Evolutionary conservation across 176 grass and related monocot species (phyloP), one percentile per base, ranked within the genome.

Genomic region (Raddia distichophylla): DNA sequence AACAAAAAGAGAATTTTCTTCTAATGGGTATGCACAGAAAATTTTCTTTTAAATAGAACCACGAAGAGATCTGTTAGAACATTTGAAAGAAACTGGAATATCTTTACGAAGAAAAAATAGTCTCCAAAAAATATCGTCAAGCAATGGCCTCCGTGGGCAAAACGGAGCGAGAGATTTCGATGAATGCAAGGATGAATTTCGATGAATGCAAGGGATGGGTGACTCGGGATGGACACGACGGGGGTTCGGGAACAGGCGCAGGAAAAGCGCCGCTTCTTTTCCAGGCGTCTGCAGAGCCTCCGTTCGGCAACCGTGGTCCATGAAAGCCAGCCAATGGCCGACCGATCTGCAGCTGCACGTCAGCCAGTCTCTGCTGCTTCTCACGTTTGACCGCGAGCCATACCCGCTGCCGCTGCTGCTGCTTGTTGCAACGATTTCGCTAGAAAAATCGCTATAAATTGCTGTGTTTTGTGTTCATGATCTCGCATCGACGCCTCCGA

Each of bases 401-500:
- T 11, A 19, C 5, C 10, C 10, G 27, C 27, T 27, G 27, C 27
- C 27, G 27, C 27, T 64, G 61, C 6, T 35, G 61, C 61, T 40
- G 37, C 37, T 27, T 27, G 27, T 40, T 40, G 37, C 37, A 16
- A 37, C 12, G 13, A 64, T 6, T 64, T 62, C 32, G 22, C 10
- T 6, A 5, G 22, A 33, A 62, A 62, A 27, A 27, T 27, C 27
- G 27, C 27, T 27, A 27, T 8, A 8, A 16, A n/a, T 58, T n/a
- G 18, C 27, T 19, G 55, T 6, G 12, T 20, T 51, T 81, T 35
- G 69, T 50, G 47, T 27, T 14, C 55, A 68, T 76, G 15, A 84
- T 68, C 60, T 68, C 60, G 64, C 53, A 55, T 76, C 62, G 51
- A 68, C 37, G 19, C 1, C 37, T 76, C 62, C 72, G 64, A 77